phyloP scores from a whole-genome alignment of 176 grass and related monocot genomes.

The Guadua angustifolia region DNA sequence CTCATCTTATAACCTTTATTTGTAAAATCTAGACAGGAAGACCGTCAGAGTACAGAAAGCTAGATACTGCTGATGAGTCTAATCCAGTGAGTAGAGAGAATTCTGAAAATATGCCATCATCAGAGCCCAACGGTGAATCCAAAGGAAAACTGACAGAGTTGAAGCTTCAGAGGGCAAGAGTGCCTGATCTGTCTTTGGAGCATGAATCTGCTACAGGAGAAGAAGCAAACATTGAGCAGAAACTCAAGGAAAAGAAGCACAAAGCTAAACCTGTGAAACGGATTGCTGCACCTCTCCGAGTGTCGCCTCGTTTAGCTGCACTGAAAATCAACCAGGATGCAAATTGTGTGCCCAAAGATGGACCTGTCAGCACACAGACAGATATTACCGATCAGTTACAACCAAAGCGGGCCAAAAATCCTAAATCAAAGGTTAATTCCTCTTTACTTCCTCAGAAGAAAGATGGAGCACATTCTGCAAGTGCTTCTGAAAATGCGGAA shows the following conservation, averaged over 20 bases:
- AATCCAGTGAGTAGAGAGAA: conserved; percentile 17
- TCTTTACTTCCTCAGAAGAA: conserved; percentile 41
- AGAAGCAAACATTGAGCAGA: conserved; percentile 24
- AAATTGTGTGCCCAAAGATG: conserved; percentile 20
- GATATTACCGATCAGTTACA: conserved; percentile 5
- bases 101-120: conserved; percentile 21
- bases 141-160: conserved; percentile 29
- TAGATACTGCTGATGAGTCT: conserved; percentile 14
- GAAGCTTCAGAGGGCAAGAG: conserved; percentile 30
- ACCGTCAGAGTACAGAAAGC: conserved; percentile 36
- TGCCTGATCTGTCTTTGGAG: conserved; percentile 14
- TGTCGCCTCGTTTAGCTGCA: conserved; percentile 67
- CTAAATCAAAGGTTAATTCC: conserved; percentile 33
- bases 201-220: conserved; percentile 39
- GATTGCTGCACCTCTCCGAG: conserved; percentile 47
- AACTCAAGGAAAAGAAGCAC: conserved; percentile 44
- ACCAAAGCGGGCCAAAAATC: conserved; percentile 29
- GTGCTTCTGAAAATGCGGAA: conserved; percentile 36
- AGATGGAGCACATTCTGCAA: conserved; percentile 33
- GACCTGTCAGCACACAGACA: not conserved
- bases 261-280: conserved; percentile 45
- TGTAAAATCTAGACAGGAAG: conserved; percentile 39
- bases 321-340: conserved; percentile 45
- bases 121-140: conserved; percentile 7
- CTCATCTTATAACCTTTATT: conserved; percentile 27